phyloP scores from a whole-genome alignment of 2,329 filamentous ascomycete genomes.

The Chaetomiaceae sp. region DNA sequence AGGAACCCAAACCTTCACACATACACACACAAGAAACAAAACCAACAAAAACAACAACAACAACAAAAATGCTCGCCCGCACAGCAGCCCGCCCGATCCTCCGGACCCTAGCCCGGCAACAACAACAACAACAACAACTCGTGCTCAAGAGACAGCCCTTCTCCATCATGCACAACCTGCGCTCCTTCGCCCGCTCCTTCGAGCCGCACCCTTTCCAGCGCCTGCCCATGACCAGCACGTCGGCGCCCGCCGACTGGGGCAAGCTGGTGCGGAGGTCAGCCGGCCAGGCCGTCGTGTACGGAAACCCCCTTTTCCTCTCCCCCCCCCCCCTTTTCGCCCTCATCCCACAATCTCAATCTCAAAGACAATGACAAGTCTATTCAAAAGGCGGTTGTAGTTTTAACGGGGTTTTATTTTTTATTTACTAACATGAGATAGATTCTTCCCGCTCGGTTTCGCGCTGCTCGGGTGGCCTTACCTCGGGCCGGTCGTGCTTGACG shows the following conservation, averaged over 20 bases:
- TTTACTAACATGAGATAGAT: conserved; percentile 29
- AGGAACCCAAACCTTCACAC: neutral
- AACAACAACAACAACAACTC: neutral
- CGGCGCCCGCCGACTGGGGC: conserved; percentile 37
- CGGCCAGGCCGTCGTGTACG: conserved; percentile 35
- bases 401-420: too few species aligned
- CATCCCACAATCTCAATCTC: neutral
- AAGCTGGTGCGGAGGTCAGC: conserved; percentile 33
- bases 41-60: conserved; percentile 3
- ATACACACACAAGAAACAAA: conserved; percentile 6
- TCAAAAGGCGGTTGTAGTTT: too few species aligned
- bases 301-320: conserved; percentile 13
- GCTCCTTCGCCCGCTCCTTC: conserved; percentile 35
- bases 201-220: conserved; percentile 39
- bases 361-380: too few species aligned
- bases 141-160: conserved; percentile 21
- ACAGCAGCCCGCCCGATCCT: conserved; percentile 27
- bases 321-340: neutral
- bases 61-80: conserved; percentile 31
- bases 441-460: conserved; percentile 32
- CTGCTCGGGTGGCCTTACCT: conserved; percentile 38
- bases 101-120: conserved; percentile 27
- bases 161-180: conserved; percentile 35
- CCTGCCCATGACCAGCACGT: conserved; percentile 28
- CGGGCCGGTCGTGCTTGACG: conserved; percentile 14